Percentiles rank a stretch among this genome's conserved stretches.
Evolutionary conservation across 768 basidiomycete species (phyloP).

Genomic region (Asterophora parasitica): DNA sequence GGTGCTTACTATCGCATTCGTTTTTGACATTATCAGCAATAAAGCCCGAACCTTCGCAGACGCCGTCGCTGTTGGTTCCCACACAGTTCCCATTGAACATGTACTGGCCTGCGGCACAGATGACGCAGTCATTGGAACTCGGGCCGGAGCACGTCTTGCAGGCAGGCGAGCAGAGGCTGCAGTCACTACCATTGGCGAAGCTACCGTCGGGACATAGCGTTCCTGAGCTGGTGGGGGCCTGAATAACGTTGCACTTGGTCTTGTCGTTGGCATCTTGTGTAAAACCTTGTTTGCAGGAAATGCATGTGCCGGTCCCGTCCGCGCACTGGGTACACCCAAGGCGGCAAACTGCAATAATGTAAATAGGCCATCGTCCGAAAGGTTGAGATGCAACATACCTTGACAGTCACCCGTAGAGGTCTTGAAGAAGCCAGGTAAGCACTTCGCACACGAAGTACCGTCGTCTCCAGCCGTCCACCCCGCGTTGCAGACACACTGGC

Average conservation of each 20-base stretch:
- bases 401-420: constrained; percentile 67
- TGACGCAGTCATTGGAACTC: constrained; percentile 65
- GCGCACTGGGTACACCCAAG: constrained; percentile 71
- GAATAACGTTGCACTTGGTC: constrained; percentile 57
- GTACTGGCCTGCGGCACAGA: constrained; percentile 60
- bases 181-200: constrained; percentile 51
- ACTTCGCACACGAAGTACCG: constrained; percentile 74
- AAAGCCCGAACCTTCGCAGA: constrained; percentile 65
- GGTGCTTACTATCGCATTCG: constrained; percentile 74
- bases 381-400: constrained; percentile 35
- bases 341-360: constrained; percentile 50
- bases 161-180: constrained; percentile 54
- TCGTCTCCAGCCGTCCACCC: constrained; percentile 72
- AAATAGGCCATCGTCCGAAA: neutral
- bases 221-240: constrained; percentile 46
- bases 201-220: constrained; percentile 60
- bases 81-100: constrained; percentile 71
- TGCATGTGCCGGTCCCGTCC: constrained; percentile 63
- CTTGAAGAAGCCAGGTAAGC: constrained; percentile 72
- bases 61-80: constrained; percentile 55
- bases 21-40: constrained; percentile 79
- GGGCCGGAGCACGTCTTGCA: constrained; percentile 70
- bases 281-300: constrained; percentile 66
- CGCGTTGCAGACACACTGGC: constrained; percentile 69
- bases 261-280: constrained; percentile 61